Percentiles rank a stretch among this genome's conserved stretches.
These are phyloP conservation scores for Trichoderma atroviride DNA, from an alignment of 2,329 filamentous ascomycete genomes.

Conservation along the genomic window DNA sequence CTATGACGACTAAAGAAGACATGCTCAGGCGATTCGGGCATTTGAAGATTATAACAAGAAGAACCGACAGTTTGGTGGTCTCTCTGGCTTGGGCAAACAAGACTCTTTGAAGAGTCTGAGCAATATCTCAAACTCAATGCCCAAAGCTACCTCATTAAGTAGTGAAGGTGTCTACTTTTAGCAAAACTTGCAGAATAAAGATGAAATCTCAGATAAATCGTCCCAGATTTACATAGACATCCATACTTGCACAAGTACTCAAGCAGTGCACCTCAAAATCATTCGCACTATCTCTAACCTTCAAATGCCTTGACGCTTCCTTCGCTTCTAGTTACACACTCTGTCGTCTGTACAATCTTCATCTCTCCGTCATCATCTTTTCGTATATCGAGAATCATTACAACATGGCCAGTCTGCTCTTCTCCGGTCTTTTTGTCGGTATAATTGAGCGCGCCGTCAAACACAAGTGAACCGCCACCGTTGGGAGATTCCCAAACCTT, in stretches of 20 bases:
- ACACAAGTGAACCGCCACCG: background rate
- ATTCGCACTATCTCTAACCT: background rate
- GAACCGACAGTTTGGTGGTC: no score
- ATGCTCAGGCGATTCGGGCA: background rate
- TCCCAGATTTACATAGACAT: no score
- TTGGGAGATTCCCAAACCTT: conserved; percentile 10
- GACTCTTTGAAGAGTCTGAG: no score
- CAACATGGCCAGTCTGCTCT: background rate
- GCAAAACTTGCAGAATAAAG: no score
- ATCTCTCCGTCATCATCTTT: background rate
- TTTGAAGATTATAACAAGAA: no score
- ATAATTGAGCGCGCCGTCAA: background rate
- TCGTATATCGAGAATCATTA: conserved; percentile 1
- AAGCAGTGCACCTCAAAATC: no score
- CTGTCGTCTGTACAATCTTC: background rate
- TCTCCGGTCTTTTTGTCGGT: background rate
- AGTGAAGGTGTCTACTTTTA: no score
- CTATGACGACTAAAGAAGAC: background rate
- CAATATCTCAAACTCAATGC: no score
- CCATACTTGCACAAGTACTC: no score
- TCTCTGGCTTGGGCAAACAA: no score
- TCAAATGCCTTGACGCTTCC: background rate
- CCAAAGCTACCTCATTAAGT: no score
- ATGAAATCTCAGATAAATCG: no score
- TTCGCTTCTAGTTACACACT: background rate